phyloP scores from a whole-genome alignment of 495 filamentous ascomycete species.

The Podospora appendiculata region DNA sequence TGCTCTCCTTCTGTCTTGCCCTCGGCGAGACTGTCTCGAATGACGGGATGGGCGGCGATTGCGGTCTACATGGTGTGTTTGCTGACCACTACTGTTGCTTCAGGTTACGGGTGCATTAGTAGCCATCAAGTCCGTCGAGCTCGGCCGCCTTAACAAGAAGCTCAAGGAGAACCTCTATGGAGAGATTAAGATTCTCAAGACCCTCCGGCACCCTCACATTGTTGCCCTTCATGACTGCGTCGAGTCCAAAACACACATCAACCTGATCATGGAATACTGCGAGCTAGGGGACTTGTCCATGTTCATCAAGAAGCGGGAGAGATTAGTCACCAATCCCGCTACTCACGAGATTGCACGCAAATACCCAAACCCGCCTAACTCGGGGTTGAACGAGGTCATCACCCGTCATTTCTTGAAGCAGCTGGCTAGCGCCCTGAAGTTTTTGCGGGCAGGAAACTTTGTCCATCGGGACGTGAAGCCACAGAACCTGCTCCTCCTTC shows the following conservation, averaged over 20 bases:
- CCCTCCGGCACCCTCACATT: slow-evolving; percentile 90
- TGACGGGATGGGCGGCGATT: too few relatives aligned
- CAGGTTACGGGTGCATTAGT: slow-evolving; percentile 61
- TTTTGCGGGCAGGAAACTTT: slow-evolving; percentile 73
- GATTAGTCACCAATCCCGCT: slow-evolving; percentile 62
- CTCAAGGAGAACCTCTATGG: slow-evolving; percentile 90
- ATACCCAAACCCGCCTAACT: slow-evolving; percentile 74
- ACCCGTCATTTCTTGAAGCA: slow-evolving; percentile 95
- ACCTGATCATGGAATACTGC: slow-evolving; percentile 98
- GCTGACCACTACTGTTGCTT: slow-evolving; percentile 31
- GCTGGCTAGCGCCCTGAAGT: slow-evolving; percentile 84
- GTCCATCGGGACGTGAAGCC: slow-evolving; percentile 98
- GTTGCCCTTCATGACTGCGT: slow-evolving; percentile 91
- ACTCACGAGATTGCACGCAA: slow-evolving; percentile 81
- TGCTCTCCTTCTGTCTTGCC: background rate
- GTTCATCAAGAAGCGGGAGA: slow-evolving; percentile 90
- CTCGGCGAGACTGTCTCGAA: too few relatives aligned
- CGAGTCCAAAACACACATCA: slow-evolving; percentile 79
- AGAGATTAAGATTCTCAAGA: slow-evolving; percentile 91
- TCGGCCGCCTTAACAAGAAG: slow-evolving; percentile 85
- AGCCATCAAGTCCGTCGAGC: slow-evolving; percentile 92
- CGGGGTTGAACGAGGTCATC: slow-evolving; percentile 87
- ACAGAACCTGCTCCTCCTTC: slow-evolving; percentile 87
- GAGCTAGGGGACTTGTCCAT: slow-evolving; percentile 85
- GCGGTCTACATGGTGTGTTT: background rate